Base-by-base conservation (phyloP, 257 asterid species). In the Nyctanthes arbortristis region DNA sequence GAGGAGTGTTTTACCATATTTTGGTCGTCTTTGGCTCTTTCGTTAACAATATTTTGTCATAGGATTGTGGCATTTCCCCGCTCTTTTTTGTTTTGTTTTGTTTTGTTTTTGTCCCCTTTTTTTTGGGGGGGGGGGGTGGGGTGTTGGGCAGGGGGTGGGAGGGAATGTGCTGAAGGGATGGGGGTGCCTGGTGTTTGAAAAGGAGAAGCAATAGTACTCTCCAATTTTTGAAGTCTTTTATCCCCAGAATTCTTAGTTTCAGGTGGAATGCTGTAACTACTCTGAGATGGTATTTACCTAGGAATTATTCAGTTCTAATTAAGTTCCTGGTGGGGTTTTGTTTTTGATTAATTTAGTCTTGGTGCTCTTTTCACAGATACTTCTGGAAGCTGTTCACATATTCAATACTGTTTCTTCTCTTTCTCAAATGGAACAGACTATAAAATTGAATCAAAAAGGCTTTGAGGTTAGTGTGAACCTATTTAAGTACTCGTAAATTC, bases 401-500 rank as follows among this genome's bases (percentile, higher is more conserved):
- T 94, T 77, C 87, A 89, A 91, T 77, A 61, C 70, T 2, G 82
- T 88, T 34, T 78, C 88, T 70, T 78, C 93, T 49, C 74, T 91
- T 71, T 85, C 97, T 66, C 96, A 72, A 80, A 86, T 61, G 77
- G 89, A 85, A 65, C 99, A 89, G 59, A 74, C 90, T 20, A 81
- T 89, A 18, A 89, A 88, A 78, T 66, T 91, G 73, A 85, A 77
- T 61, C 92, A 88, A 82, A 87, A 84, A 32, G 97, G 97, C 65
- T 69, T 88, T 11, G 87, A 93, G 97, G 98, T 92, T 30, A 66
- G 83, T 66, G 9, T 9, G 0, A 62, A 58, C 69, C 36, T 36
- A 52, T 58, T 61, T 40, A 45, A 61, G 33, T 22, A 14, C 39
- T 35, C 3, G 52, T 35, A 12, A 18, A 35, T 55, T 33, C 28